A percentile compares a stretch with the other conserved stretches of the same genome.
Evolutionary conservation across 768 basidiomycete species (phyloP).

Genomic region (Gloeostereum incarnatum): DNA sequence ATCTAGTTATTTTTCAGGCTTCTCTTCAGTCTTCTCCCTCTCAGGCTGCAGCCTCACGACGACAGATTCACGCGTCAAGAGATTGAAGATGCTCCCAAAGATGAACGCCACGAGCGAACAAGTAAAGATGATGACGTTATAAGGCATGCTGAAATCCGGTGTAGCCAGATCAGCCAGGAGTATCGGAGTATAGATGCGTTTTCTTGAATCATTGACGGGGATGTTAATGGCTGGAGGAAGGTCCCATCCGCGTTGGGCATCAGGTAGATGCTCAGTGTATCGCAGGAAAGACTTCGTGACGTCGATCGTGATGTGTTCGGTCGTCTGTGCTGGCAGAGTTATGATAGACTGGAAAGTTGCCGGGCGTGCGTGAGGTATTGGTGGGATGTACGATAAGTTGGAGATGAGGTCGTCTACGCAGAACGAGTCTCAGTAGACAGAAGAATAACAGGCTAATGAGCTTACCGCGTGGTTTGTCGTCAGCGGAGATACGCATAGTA

Average conservation of each 20-base stretch:
- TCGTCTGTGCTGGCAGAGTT: slow-evolving; percentile 58
- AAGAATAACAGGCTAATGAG: slow-evolving; percentile 1
- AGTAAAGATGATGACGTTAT: slow-evolving; percentile 97
- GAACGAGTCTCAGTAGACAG: slow-evolving; percentile 1
- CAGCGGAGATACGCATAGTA: slow-evolving; percentile 48
- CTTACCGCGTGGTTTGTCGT: slow-evolving; percentile 39
- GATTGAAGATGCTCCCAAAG: slow-evolving; percentile 89
- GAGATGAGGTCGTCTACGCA: slow-evolving; percentile 52
- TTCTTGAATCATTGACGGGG: slow-evolving; percentile 19
- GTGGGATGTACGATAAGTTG: slow-evolving; percentile 56
- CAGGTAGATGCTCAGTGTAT: slow-evolving; percentile 94
- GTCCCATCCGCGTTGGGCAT: slow-evolving; percentile 93
- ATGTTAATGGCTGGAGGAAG: slow-evolving; percentile 78
- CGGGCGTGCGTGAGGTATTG: slow-evolving; percentile 62
- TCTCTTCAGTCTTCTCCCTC: no score
- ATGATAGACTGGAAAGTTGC: slow-evolving; percentile 69
- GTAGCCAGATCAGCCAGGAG: slow-evolving; percentile 92
- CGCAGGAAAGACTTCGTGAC: slow-evolving; percentile 79
- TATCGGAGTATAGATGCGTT: slow-evolving; percentile 67
- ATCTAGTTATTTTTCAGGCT: no score
- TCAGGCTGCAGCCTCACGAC: slow-evolving; percentile 33
- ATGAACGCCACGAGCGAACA: slow-evolving; percentile 87
- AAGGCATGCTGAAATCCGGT: slow-evolving; percentile 99
- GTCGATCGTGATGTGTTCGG: slow-evolving; percentile 58
- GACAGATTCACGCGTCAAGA: slow-evolving; percentile 76